These are phyloP conservation scores for Blastobotrys peoriensis DNA, from an alignment of 805 yeast species.

Conservation along the genomic window DNA sequence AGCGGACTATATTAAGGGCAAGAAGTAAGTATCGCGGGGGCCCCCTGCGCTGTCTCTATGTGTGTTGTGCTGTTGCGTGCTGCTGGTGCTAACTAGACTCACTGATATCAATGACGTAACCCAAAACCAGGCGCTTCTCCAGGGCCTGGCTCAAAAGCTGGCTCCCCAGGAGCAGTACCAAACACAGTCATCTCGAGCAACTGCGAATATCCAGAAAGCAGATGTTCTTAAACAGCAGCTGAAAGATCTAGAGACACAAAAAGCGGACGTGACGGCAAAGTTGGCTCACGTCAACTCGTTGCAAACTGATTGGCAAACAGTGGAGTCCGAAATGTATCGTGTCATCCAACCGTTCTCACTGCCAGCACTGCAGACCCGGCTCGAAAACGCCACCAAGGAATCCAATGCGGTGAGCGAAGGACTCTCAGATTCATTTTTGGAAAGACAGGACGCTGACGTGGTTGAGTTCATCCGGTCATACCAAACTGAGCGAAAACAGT, in stretches of 20 bases:
- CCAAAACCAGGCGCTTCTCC: constrained; percentile 19
- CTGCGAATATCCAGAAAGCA: constrained; percentile 23
- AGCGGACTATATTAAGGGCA: too few species aligned
- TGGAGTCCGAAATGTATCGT: constrained; percentile 32
- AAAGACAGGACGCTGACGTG: constrained; percentile 21
- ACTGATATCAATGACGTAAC: constrained; percentile 23
- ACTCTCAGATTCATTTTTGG: constrained; percentile 30
- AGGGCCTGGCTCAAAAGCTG: constrained; percentile 27
- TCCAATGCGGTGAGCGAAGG: constrained; percentile 32
- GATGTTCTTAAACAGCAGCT: constrained; percentile 25
- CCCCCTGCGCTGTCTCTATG: too few species aligned
- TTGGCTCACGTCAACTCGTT: constrained; percentile 21
- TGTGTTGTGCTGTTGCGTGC: too few species aligned
- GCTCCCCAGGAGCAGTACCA: constrained; percentile 22
- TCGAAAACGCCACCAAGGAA: constrained; percentile 30
- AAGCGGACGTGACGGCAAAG: constrained; percentile 5
- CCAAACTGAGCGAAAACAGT: constrained; percentile 36
- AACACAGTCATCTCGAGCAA: constrained; percentile 24
- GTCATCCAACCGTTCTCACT: constrained; percentile 34
- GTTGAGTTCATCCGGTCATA: constrained; percentile 39
- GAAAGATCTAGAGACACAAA: constrained; percentile 22
- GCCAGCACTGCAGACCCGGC: constrained; percentile 29
- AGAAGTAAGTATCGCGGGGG: too few species aligned
- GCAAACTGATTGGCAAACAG: constrained; percentile 32
- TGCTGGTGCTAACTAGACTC: too few species aligned